Evolutionary conservation across 345 rosid genomes (phyloP).

Genomic region (Eucalyptus leucophloia): DNA sequence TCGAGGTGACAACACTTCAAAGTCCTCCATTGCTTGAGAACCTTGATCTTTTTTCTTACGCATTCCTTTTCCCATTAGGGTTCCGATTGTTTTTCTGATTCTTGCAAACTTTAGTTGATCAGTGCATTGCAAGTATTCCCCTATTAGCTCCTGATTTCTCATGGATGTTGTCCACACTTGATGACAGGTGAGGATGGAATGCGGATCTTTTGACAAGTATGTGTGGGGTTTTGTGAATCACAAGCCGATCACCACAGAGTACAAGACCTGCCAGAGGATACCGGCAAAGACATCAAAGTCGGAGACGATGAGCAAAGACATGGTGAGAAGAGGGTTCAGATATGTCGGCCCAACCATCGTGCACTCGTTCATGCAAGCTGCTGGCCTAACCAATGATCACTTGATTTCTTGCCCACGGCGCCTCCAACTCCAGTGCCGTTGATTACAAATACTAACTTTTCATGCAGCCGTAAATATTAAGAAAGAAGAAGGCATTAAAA

Average conservation of each 20-base stretch:
- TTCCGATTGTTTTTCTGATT: not conserved
- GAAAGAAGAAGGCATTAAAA: not conserved
- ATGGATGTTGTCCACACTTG: not conserved
- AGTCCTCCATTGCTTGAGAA: not conserved
- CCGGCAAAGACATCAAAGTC: conserved; percentile 63
- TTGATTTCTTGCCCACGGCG: conserved; percentile 40
- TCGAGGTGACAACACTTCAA: conserved; percentile 16
- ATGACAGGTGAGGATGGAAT: conserved; percentile 28
- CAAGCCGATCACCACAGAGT: conserved; percentile 33
- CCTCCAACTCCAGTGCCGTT: not conserved
- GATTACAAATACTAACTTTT: not conserved
- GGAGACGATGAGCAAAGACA: conserved; percentile 61
- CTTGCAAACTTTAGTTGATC: not conserved
- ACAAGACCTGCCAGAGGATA: conserved; percentile 50
- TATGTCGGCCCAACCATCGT: conserved; percentile 48
- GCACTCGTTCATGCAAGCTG: conserved; percentile 64
- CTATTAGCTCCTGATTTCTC: not conserved
- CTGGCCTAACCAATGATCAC: conserved; percentile 59
- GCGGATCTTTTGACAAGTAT: conserved; percentile 43
- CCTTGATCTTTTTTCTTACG: not conserved
- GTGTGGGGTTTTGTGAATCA: conserved; percentile 49
- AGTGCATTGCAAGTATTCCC: not conserved
- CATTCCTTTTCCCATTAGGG: not conserved
- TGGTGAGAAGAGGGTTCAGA: conserved; percentile 56
- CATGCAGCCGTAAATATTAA: not conserved